Percentiles rank a stretch among this genome's conserved stretches.
These are phyloP conservation scores for Emergomyces orientalis DNA, from an alignment of 2,329 filamentous ascomycete genomes.

Conservation along the genomic window DNA sequence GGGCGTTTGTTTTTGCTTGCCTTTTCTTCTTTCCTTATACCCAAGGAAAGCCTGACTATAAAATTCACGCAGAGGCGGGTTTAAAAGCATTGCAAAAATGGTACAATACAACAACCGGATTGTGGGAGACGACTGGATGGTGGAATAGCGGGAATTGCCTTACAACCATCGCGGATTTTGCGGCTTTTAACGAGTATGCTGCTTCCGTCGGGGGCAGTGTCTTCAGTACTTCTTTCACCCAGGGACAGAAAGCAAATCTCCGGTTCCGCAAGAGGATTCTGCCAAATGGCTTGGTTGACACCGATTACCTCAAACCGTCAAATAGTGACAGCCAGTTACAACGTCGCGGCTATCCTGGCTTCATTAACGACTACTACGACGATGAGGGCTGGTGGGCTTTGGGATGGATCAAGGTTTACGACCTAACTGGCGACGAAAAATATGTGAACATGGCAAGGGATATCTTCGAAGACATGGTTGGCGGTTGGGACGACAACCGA, in stretches of 20 bases:
- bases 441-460: slow-evolving; percentile 42
- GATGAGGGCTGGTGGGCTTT: slow-evolving; percentile 48
- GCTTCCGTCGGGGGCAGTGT: slow-evolving; percentile 29
- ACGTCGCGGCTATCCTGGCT: slow-evolving; percentile 15
- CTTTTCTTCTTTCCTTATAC: slow-evolving; percentile 2
- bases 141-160: slow-evolving; percentile 64
- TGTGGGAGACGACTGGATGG: slow-evolving; percentile 55
- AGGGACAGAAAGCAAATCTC: slow-evolving; percentile 5
- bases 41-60: background rate
- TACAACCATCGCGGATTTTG: slow-evolving; percentile 51
- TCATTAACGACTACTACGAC: slow-evolving; percentile 42
- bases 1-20: background rate
- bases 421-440: slow-evolving; percentile 37
- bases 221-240: slow-evolving; percentile 37
- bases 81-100: slow-evolving; percentile 46
- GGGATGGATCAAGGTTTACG: slow-evolving; percentile 48
- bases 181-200: slow-evolving; percentile 28
- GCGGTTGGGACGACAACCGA: slow-evolving; percentile 30
- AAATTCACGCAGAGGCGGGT: background rate
- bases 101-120: slow-evolving; percentile 52
- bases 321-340: background rate
- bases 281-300: background rate
- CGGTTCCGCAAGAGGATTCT: background rate
- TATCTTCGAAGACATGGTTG: slow-evolving; percentile 42
- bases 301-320: background rate